Conservation (phyloP, 148 eudicot species). For the Talinum fruticosum region DNA sequence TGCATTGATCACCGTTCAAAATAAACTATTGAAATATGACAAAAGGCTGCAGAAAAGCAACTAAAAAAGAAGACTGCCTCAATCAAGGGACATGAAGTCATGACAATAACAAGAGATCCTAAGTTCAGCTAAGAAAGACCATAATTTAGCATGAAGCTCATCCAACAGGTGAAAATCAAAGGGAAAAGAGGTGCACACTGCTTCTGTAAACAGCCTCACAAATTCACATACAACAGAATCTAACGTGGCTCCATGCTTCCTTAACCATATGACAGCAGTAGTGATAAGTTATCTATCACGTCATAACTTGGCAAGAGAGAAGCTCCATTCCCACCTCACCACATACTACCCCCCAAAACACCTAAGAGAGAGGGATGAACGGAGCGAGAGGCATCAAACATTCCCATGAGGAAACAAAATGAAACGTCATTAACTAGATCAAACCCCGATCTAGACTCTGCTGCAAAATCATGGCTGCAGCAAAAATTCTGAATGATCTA, state of each 20-base stretch:
- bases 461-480: too few relatives aligned
- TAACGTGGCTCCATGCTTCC: background rate
- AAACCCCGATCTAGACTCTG: too few relatives aligned
- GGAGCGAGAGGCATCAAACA: background rate
- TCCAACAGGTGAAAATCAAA: background rate
- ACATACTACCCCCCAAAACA: background rate
- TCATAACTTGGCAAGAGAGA: background rate
- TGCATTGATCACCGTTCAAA: background rate
- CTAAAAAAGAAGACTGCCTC: background rate
- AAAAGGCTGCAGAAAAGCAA: background rate
- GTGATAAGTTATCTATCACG: too few relatives aligned
- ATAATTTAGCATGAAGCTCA: background rate
- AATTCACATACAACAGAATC: background rate
- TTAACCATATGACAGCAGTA: background rate
- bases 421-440: too few relatives aligned
- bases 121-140: background rate
- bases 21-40: too few relatives aligned
- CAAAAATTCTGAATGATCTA: too few relatives aligned
- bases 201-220: background rate
- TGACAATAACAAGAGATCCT: background rate
- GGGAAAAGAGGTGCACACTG: background rate
- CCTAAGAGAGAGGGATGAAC: background rate
- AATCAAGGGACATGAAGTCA: background rate
- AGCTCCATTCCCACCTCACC: background rate
- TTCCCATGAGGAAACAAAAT: too few relatives aligned